Percentiles rank a stretch among this genome's conserved stretches.
phyloP scores from a whole-genome alignment of 106 monocot species.

The Cymbidium sinense region DNA sequence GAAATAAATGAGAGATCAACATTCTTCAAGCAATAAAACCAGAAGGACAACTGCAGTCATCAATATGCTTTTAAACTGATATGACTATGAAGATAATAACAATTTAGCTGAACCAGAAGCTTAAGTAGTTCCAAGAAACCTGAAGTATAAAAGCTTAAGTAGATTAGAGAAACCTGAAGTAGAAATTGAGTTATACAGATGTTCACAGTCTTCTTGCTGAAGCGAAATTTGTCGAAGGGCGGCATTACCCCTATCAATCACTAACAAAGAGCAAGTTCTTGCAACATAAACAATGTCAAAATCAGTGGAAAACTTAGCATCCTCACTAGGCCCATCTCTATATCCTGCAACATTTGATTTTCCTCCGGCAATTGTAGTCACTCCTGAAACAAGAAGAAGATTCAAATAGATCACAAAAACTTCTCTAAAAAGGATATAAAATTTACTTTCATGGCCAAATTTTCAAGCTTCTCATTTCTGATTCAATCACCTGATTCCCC shows the following conservation, averaged over 20 bases:
- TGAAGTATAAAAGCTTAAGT: too few species aligned
- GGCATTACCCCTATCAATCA: conserved; percentile 95
- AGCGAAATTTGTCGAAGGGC: conserved; percentile 90
- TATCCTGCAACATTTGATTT: conserved; percentile 82
- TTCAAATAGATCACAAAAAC: neutral
- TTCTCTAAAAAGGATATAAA: neutral
- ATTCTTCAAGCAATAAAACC: neutral
- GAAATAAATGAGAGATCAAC: too few species aligned
- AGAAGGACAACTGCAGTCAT: neutral
- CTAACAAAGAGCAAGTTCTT: conserved; percentile 80
- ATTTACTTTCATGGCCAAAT: neutral
- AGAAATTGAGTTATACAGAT: conserved; percentile 57
- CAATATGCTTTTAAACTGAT: too few species aligned
- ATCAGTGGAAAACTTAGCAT: conserved; percentile 91
- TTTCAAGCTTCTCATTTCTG: neutral
- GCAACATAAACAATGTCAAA: conserved; percentile 83
- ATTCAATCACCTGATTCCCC: conserved; percentile 61
- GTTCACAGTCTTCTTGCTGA: conserved; percentile 83
- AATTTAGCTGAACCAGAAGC: too few species aligned
- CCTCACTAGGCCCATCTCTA: conserved; percentile 96
- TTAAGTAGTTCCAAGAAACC: neutral
- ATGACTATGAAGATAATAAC: too few species aligned
- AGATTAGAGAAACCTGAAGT: conserved; percentile 47
- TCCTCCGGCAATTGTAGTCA: conserved; percentile 91
- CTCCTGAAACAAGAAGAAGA: conserved; percentile 41